These are phyloP conservation scores for Wickerhamiella pararugosa DNA, from an alignment of 1,139 yeast species.

Conservation along the genomic window DNA sequence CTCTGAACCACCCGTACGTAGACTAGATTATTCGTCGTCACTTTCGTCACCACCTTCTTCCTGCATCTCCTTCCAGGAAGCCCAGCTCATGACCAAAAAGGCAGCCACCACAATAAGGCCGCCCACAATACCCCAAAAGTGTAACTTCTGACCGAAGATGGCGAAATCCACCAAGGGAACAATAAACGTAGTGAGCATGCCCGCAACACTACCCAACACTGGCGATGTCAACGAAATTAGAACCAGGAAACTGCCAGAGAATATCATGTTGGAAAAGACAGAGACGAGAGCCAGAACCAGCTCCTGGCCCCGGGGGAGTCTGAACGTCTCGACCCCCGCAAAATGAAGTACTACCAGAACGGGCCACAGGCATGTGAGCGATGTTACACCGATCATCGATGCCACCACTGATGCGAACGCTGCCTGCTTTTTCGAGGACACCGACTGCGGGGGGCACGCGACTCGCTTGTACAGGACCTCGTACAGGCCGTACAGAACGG, in stretches of 20 bases:
- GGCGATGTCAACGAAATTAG: conserved; percentile 79
- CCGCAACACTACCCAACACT: conserved; percentile 69
- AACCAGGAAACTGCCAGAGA: conserved; percentile 59
- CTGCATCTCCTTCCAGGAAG: conserved; percentile 28
- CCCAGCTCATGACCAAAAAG: conserved; percentile 50
- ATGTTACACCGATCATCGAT: conserved; percentile 43
- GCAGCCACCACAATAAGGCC: conserved; percentile 39
- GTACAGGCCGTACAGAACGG: conserved; percentile 67
- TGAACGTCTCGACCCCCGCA: conserved; percentile 43
- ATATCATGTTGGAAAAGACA: conserved; percentile 46
- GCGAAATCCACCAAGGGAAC: conserved; percentile 71
- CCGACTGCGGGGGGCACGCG: conserved; percentile 57
- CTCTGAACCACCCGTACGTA: too few relatives aligned
- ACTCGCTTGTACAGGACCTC: conserved; percentile 69
- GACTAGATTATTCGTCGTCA: too few relatives aligned
- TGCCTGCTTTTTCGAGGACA: conserved; percentile 40
- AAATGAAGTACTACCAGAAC: conserved; percentile 38
- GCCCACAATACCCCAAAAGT: conserved; percentile 26
- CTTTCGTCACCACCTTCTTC: conserved; percentile 6
- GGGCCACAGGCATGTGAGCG: conserved; percentile 37
- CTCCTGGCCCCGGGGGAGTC: conserved; percentile 35
- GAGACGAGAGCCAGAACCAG: conserved; percentile 26
- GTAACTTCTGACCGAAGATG: conserved; percentile 39
- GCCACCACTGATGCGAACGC: conserved; percentile 44
- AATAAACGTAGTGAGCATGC: conserved; percentile 60